A percentile compares a stretch with the other conserved stretches of the same genome.
These are phyloP conservation scores for Leccinum broughii DNA, from an alignment of 768 basidiomycete genomes.

Conservation along the genomic window DNA sequence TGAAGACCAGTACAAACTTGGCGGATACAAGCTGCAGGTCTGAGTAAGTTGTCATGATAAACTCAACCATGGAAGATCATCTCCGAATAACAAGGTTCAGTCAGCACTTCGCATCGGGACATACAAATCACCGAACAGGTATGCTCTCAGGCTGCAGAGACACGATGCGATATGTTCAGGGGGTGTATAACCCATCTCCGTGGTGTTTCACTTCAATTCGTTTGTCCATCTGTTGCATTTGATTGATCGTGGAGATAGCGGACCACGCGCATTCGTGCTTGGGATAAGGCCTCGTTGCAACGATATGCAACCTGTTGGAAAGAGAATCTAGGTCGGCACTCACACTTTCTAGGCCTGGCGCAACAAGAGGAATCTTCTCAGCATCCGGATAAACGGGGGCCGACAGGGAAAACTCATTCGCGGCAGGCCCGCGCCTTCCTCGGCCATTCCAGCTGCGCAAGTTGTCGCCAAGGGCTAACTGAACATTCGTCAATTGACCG, in stretches of 20 bases:
- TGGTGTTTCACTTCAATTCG: background rate
- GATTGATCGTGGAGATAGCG: background rate
- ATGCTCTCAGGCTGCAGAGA: background rate
- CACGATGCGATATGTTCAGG: background rate
- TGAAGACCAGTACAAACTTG: too few species aligned
- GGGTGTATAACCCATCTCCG: background rate
- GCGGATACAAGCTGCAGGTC: too few species aligned
- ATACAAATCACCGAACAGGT: background rate
- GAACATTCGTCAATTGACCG: background rate
- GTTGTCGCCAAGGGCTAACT: background rate
- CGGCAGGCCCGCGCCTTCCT: background rate
- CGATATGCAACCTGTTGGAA: background rate
- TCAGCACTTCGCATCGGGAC: background rate
- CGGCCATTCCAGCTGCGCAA: background rate
- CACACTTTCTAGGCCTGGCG: background rate
- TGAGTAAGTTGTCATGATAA: too few species aligned
- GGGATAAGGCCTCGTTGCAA: background rate
- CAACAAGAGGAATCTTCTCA: background rate
- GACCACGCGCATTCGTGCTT: background rate
- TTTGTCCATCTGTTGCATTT: background rate
- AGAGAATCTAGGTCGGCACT: background rate
- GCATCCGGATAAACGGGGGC: background rate
- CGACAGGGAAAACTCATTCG: background rate
- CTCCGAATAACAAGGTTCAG: too few species aligned
- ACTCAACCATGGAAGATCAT: too few species aligned